Evolutionary conservation across 2,329 filamentous ascomycete genomes (phyloP).

Genomic region (Hortaea werneckii): DNA sequence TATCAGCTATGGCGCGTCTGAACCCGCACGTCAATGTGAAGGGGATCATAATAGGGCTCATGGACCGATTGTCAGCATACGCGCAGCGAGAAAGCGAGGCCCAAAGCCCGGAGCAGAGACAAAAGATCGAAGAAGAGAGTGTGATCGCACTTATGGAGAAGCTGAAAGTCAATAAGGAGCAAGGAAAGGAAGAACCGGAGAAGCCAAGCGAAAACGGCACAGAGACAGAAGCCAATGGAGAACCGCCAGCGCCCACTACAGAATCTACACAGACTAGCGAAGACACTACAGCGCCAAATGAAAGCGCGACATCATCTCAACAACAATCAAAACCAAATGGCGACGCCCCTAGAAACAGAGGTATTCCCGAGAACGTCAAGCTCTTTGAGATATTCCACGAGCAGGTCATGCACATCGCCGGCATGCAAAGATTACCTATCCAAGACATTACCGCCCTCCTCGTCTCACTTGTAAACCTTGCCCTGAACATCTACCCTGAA

Average conservation of each 20-base stretch:
- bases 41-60: slow-evolving; percentile 91
- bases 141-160: slow-evolving; percentile 68
- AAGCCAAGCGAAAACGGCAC: slow-evolving; percentile 18
- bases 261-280: slow-evolving; percentile 9
- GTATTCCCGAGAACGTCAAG: slow-evolving; percentile 68
- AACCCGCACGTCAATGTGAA: slow-evolving; percentile 98
- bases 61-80: slow-evolving; percentile 91
- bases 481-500: slow-evolving; percentile 90
- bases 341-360: slow-evolving; percentile 36
- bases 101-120: slow-evolving; percentile 59
- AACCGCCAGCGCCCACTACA: slow-evolving; percentile 23
- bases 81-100: slow-evolving; percentile 77
- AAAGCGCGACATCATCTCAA: slow-evolving; percentile 19
- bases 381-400: slow-evolving; percentile 97
- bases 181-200: slow-evolving; percentile 20
- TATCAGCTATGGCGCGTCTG: slow-evolving; percentile 81
- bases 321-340: slow-evolving; percentile 28
- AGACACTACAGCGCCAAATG: slow-evolving; percentile 8
- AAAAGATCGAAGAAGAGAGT: slow-evolving; percentile 75
- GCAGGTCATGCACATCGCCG: slow-evolving; percentile 87
- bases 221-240: slow-evolving; percentile 16
- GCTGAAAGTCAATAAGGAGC: slow-evolving; percentile 57
- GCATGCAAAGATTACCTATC: slow-evolving; percentile 80
- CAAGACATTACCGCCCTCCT: slow-evolving; percentile 90
- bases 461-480: slow-evolving; percentile 87